Evolutionary conservation across 805 yeast species (phyloP).

Genomic region (Candida xiaguanensis): DNA sequence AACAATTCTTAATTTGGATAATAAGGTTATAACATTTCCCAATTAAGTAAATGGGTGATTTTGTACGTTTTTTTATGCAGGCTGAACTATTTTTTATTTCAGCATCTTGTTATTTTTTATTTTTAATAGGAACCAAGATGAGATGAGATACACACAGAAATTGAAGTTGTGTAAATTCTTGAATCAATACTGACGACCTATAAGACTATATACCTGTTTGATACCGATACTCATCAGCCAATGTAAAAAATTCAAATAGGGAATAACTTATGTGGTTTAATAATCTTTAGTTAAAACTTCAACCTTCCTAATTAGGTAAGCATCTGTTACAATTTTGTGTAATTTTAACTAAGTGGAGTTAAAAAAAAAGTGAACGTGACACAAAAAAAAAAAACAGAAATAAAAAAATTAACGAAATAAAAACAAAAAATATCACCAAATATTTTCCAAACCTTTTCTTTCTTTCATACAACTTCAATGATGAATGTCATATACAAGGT

Average conservation of each 20-base stretch:
- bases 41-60: not conserved
- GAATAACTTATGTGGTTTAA: too few relatives aligned
- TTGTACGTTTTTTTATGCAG: not conserved
- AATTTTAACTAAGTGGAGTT: too few relatives aligned
- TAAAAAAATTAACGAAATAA: not conserved
- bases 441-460: not conserved
- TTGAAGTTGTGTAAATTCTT: too few relatives aligned
- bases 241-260: too few relatives aligned
- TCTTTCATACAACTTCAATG: not conserved
- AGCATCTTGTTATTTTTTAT: not conserved
- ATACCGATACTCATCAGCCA: too few relatives aligned
- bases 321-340: not conserved
- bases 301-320: constrained; percentile 4
- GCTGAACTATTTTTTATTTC: not conserved
- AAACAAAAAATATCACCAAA: not conserved
- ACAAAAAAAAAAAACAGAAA: not conserved
- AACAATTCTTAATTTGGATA: not conserved
- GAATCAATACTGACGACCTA: too few relatives aligned
- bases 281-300: not conserved
- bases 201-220: too few relatives aligned
- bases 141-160: not conserved
- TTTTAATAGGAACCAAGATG: not conserved
- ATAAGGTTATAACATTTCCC: not conserved
- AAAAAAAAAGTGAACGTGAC: not conserved
- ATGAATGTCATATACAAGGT: constrained; percentile 1